Evolutionary conservation across 2,329 filamentous ascomycete species (phyloP).

Genomic region (Penicillium polonicum): DNA sequence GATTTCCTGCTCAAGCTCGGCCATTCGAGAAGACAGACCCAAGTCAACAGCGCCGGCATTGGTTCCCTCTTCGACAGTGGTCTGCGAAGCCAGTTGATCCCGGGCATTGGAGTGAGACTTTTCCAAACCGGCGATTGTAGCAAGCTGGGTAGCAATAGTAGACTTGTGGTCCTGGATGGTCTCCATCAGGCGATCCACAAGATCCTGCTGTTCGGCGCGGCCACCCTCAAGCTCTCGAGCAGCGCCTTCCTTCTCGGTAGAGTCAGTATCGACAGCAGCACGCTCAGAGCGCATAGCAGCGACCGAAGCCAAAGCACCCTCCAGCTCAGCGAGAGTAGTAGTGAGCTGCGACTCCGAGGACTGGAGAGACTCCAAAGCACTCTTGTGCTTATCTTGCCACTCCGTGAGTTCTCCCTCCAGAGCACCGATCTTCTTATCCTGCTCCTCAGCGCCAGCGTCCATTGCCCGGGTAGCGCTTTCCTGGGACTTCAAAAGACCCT

Average conservation of each 20-base stretch:
- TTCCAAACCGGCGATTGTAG: slow-evolving; percentile 73
- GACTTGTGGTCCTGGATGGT: slow-evolving; percentile 81
- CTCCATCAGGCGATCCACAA: slow-evolving; percentile 62
- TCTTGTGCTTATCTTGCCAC: slow-evolving; percentile 75
- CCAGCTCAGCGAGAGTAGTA: slow-evolving; percentile 70
- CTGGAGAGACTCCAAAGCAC: slow-evolving; percentile 68
- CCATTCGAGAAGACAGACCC: slow-evolving; percentile 44
- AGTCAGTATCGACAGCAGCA: slow-evolving; percentile 30
- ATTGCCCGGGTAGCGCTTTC: slow-evolving; percentile 37
- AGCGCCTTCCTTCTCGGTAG: slow-evolving; percentile 38
- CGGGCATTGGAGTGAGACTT: slow-evolving; percentile 65
- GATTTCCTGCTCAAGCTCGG: slow-evolving; percentile 58
- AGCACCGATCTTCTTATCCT: slow-evolving; percentile 60
- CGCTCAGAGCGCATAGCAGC: slow-evolving; percentile 48
- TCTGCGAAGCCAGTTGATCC: slow-evolving; percentile 66
- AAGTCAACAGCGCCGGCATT: slow-evolving; percentile 49
- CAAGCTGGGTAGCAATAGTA: slow-evolving; percentile 66
- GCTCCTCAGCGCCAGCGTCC: slow-evolving; percentile 39
- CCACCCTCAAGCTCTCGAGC: slow-evolving; percentile 52
- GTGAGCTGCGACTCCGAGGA: slow-evolving; percentile 71
- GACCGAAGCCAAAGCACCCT: slow-evolving; percentile 60
- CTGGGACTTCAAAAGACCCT: slow-evolving; percentile 51
- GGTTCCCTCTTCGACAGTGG: slow-evolving; percentile 58
- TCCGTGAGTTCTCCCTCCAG: slow-evolving; percentile 69
- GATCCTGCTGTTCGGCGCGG: slow-evolving; percentile 57